Evolutionary conservation across 2,329 filamentous ascomycete genomes (phyloP), one percentile per base, ranked within the genome.

Genomic region (Diaporthe sp.): DNA sequence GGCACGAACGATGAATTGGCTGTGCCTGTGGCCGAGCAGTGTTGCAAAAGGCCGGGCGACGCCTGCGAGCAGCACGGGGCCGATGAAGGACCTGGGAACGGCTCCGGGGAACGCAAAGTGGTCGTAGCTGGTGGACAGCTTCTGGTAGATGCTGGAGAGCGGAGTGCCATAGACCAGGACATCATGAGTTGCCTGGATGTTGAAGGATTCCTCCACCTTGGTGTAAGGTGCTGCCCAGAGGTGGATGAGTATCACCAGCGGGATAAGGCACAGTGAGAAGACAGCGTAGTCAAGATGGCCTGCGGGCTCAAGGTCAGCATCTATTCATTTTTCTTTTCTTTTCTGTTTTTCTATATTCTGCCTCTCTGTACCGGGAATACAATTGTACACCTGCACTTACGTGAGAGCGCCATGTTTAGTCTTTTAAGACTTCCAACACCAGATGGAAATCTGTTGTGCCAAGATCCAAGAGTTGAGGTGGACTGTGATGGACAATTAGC

Each of bases 131-230:
- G 87, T 82, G 22, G 87, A 88, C 22, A 97, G 85, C 53, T 87
- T 89, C 17, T 87, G 82, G 71, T 86, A 81, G 22, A 89, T 82
- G 79, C 92, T 87, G 28, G 84, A 82, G 1, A 87, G 89, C 0
- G 95, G 94, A 1, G 94, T 91, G 34, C 95, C 95, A 82, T 97
- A 95, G 51, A 90, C 90, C 76, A 98, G 84, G 49, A 99, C 93
- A 83, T 99, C 97, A 84, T 98, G 97, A 4, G 92, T 90, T 8
- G 97, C 97, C 84, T 99, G 97, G 75, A 98, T 92, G 83, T 98
- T 98, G 90, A 99, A 98, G 0, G 96, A 98, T 85, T 99, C 97
- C 84, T 99, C 97, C 76, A 99, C 97, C 84, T 99, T 99, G 75
- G 96, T 98, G 86, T 97, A 96, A 0, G 97, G 97, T 15, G 96